Evolutionary conservation across 306 rosid genomes (phyloP), one percentile per base, ranked within the genome.

Genomic region (Echinosophora koreensis): DNA sequence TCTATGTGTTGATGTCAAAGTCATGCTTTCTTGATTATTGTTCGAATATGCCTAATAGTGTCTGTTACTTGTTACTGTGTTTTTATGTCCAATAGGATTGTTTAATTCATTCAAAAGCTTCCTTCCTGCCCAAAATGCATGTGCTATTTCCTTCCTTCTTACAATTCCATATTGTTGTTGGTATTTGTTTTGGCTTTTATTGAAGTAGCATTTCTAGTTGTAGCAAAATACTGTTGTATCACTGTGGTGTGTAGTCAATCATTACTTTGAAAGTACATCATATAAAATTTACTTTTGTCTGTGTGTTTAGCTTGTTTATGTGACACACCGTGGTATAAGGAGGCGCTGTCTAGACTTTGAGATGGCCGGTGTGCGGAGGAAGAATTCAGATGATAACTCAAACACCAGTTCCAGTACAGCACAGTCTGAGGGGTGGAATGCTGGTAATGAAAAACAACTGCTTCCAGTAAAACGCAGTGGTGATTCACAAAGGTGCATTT

Each of bases 281-380:
- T 39, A 8, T n/a, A 37, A 28, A 41, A 72, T 59, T 22, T 5
- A 47, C 60, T 54, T 65, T 71, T 67, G 9, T 77, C 74, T 78
- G 46, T 69, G 37, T 86, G 57, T 80, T 42, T 75, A 93, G 98
- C 84, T 89, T 68, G 76, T 76, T 74, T 80, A 86, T 71, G 89
- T 74, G 56, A 79, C 90, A 79, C 88, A 86, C 72, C 93, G 87
- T 66, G 93, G 97, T 8, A 75, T 86, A 71, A 84, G 91, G 80
- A 91, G 97, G 86, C 97, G 98, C 76, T 89, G 97, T 78, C 89
- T 93, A 54, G 93, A 93, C 64, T 91, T 89, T 81, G 97, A 88
- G 87, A 81, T 73, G 84, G 88, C 82, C 3, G 92, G 81, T 69
- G 80, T 81, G 51, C 86, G 87, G 18, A 85, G 87, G 71, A 91